A percentile compares a stretch with the other conserved stretches of the same genome.
Evolutionary conservation across 1,284 basidiomycete species (phyloP).

Genomic region (Puccinia triticina): DNA sequence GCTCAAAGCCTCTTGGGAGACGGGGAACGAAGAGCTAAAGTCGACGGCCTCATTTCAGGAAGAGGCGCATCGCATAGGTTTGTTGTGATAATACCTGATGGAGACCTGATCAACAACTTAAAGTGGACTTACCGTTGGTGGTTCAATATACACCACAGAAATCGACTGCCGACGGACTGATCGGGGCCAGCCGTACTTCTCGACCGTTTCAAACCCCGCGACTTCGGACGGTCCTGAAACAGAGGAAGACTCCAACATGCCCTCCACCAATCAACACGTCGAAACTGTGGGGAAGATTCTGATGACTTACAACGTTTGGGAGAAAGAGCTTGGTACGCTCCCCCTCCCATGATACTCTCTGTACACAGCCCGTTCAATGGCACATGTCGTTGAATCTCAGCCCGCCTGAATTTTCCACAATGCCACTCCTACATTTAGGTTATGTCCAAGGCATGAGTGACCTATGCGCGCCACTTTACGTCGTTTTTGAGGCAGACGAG

Average conservation of each 20-base stretch:
- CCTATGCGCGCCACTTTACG: conserved; percentile 87
- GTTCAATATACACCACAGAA: conserved; percentile 65
- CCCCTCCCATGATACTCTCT: not conserved
- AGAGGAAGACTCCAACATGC: conserved; percentile 75
- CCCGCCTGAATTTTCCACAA: conserved; percentile 56
- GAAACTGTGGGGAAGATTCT: conserved; percentile 77
- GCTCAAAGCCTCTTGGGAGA: conserved; percentile 77
- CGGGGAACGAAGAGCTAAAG: conserved; percentile 68
- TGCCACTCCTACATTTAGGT: conserved; percentile 62
- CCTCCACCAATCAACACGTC: conserved; percentile 82
- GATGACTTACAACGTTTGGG: conserved; percentile 84
- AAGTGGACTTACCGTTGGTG: not conserved
- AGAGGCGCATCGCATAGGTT: conserved; percentile 58
- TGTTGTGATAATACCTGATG: not conserved
- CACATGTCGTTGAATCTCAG: conserved; percentile 52
- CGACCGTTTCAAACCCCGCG: conserved; percentile 56
- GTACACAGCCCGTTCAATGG: conserved; percentile 26
- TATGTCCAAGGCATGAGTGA: conserved; percentile 99
- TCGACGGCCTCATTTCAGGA: conserved; percentile 56
- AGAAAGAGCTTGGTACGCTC: conserved; percentile 79
- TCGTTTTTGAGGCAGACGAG: conserved; percentile 85
- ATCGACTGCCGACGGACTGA: conserved; percentile 98
- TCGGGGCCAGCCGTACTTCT: conserved; percentile 82
- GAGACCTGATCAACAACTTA: not conserved
- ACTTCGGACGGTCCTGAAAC: conserved; percentile 60